A percentile compares a stretch with the other conserved stretches of the same genome.
Evolutionary conservation across 495 filamentous ascomycete genomes (phyloP).

Genomic region (Hyaloscypha finlandica): DNA sequence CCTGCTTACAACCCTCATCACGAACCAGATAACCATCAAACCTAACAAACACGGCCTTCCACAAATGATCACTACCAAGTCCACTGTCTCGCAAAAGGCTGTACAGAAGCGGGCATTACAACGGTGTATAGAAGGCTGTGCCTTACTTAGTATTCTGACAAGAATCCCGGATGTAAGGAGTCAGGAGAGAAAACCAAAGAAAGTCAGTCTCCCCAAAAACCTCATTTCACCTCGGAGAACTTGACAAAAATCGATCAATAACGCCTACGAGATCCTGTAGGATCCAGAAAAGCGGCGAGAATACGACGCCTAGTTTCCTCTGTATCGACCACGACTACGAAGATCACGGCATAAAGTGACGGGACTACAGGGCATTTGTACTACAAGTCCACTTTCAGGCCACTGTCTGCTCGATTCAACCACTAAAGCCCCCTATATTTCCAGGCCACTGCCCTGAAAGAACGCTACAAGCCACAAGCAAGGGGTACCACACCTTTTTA

Average conservation of each 20-base stretch:
- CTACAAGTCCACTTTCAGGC: too few relatives aligned
- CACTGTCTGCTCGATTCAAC: too few relatives aligned
- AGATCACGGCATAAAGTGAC: too few relatives aligned
- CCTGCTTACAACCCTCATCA: too few relatives aligned
- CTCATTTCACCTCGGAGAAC: not conserved
- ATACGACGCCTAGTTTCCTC: too few relatives aligned
- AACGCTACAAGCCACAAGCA: too few relatives aligned
- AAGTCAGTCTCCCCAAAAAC: not conserved
- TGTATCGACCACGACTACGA: too few relatives aligned
- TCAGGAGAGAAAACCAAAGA: not conserved
- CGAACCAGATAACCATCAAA: not conserved
- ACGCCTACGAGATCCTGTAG: not conserved
- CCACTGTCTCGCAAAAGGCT: not conserved
- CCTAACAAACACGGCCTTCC: not conserved
- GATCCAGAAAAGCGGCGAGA: too few relatives aligned
- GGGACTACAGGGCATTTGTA: too few relatives aligned
- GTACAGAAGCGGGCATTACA: not conserved
- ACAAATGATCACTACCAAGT: not conserved
- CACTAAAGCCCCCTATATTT: too few relatives aligned
- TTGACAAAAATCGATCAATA: not conserved
- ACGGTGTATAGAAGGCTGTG: not conserved
- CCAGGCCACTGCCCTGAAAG: too few relatives aligned
- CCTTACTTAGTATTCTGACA: not conserved
- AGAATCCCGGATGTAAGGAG: not conserved
- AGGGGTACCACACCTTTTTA: too few relatives aligned